Base-by-base conservation (phyloP, 345 rosid species). In the Mangifera indica region DNA sequence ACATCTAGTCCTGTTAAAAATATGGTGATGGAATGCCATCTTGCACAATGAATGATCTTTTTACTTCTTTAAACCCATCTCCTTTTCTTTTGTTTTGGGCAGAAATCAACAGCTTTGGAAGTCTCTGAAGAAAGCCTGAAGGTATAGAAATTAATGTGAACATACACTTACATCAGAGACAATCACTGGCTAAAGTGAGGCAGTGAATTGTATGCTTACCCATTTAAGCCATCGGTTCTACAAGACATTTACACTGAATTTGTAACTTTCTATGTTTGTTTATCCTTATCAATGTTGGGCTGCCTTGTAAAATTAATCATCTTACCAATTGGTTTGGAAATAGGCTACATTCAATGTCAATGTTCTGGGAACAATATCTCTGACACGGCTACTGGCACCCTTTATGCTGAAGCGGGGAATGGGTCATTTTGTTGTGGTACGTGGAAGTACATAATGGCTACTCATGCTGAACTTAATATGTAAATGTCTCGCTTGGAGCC, bases 381-480 rank as follows among this genome's bases (percentile, higher is more conserved):
- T 94, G 49, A 94, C 97, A 71, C 87, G 87, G 78, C 85, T 91
- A 62, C 74, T 94, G 84, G 83, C 87, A 78, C 89, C 95, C 58
- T 84, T 65, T 63, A 94, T 91, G 98, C 81, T 92, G 80, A 84
- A 71, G 78, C 90, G 88, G 57, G 97, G 95, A 63, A 78, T 87
- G 37, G 97, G 98, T 72, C 97, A 92, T 73, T 94, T 94, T 84
- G 92, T 94, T 74, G 97, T 94, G 98, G 98, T 94, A 90, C 5
- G 93, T 85, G 66, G 72, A 71, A 34, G 55, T 70, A 18, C 32
- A n/a, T 58, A 56, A 71, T 73, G 24, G 21, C 42, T 37, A 10
- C 54, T 32, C 45, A 68, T 60, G 14, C 22, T 61, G 55, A 54
- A 45, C 25, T 58, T 7, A 46, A 66, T 6, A 24, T 21, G 45